A percentile compares a stretch with the other conserved stretches of the same genome.
phyloP scores from a whole-genome alignment of 2,329 filamentous ascomycete genomes.

The Apiospora aurea region DNA sequence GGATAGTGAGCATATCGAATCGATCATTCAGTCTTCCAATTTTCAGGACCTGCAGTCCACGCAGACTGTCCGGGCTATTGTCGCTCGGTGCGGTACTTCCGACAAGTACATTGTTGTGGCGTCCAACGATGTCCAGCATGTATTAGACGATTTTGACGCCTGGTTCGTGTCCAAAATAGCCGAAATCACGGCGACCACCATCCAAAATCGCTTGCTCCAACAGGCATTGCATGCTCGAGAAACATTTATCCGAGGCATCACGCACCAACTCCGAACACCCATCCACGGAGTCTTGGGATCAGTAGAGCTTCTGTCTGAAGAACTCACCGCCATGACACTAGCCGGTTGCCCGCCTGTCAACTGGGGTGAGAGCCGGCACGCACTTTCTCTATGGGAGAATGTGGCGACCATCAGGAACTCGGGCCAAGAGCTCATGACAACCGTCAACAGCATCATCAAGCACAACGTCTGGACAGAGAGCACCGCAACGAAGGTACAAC shows the following conservation, averaged over 20 bases:
- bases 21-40: conserved; percentile 23
- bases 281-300: conserved; percentile 54
- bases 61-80: conserved; percentile 23
- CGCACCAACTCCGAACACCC: conserved; percentile 55
- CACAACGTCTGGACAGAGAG: conserved; percentile 26
- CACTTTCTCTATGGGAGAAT: conserved; percentile 12
- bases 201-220: conserved; percentile 46
- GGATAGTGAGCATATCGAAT: conserved; percentile 23
- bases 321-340: conserved; percentile 16
- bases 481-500: neutral
- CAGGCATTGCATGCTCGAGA: conserved; percentile 53
- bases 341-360: neutral
- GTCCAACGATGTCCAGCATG: conserved; percentile 48
- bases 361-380: neutral
- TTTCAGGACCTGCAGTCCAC: conserved; percentile 3
- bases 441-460: conserved; percentile 27
- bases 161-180: conserved; percentile 53
- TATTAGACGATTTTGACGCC: conserved; percentile 55
- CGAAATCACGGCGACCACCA: conserved; percentile 44
- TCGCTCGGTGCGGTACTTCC: conserved; percentile 23
- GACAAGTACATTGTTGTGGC: conserved; percentile 28
- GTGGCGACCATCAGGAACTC: conserved; percentile 24
- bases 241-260: conserved; percentile 52
- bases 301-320: conserved; percentile 29
- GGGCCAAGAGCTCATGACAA: conserved; percentile 26